phyloP scores from a whole-genome alignment of 805 yeast species.

The Pichia cabralensis region DNA sequence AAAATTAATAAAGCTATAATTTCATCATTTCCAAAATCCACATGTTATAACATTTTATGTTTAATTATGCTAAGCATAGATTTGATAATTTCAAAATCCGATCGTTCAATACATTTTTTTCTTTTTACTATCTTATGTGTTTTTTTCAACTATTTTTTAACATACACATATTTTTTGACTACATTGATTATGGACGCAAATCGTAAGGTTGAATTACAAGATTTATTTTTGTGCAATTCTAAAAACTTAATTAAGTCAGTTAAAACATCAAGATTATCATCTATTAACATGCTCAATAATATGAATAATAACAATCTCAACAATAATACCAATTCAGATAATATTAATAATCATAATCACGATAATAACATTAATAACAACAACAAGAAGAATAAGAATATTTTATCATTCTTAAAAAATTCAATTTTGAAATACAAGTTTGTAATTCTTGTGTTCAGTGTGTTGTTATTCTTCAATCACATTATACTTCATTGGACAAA shows the following conservation, averaged over 20 bases:
- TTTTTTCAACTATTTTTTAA: constrained; percentile 50
- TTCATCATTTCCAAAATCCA: constrained; percentile 3
- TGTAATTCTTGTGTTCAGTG: no score
- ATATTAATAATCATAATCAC: no score
- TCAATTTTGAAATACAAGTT: background rate
- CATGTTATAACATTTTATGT: constrained; percentile 1
- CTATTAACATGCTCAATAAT: no score
- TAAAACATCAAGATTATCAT: no score
- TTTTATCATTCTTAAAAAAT: no score
- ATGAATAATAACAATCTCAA: no score
- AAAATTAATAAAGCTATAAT: constrained; percentile 4
- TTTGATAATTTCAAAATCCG: constrained; percentile 1
- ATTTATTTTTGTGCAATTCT: constrained; percentile 28
- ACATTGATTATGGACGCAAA: constrained; percentile 59
- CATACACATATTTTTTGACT: constrained; percentile 54
- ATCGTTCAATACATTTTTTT: constrained; percentile 27
- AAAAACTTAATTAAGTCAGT: no score
- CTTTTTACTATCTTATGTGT: constrained; percentile 38
- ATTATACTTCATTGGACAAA: constrained; percentile 2
- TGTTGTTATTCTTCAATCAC: no score
- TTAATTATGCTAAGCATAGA: background rate
- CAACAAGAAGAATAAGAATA: background rate
- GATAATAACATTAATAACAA: background rate
- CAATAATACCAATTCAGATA: no score
- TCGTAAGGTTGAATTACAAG: constrained; percentile 52